Percentiles rank a stretch among this genome's conserved stretches.
Evolutionary conservation across 345 rosid genomes (phyloP).

Genomic region (Citrus inodora): DNA sequence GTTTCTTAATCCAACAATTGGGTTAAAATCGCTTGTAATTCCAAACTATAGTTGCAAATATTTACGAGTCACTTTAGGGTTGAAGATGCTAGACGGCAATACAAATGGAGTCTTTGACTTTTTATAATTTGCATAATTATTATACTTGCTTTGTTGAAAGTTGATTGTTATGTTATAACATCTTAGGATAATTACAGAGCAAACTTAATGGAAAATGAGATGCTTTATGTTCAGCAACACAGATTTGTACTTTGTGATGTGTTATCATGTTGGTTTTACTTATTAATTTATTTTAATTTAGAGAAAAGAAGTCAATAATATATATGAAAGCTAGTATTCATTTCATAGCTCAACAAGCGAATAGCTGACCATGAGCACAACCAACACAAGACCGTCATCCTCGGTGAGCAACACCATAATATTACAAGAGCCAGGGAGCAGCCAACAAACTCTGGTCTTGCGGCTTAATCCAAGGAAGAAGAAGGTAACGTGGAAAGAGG

Average conservation of each 20-base stretch:
- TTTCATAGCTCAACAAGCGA: neutral
- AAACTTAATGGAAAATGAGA: neutral
- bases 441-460: constrained; percentile 53
- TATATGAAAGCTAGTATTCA: neutral
- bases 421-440: constrained; percentile 29
- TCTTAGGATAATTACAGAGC: neutral
- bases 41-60: neutral
- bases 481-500: constrained; percentile 94
- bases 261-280: neutral
- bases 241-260: neutral
- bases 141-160: too few species aligned
- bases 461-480: constrained; percentile 70
- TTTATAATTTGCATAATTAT: neutral
- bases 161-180: neutral
- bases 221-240: neutral
- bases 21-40: neutral
- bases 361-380: constrained; percentile 23
- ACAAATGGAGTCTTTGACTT: neutral
- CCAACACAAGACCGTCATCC: constrained; percentile 28
- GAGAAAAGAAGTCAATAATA: neutral
- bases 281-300: neutral
- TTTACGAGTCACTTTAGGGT: neutral
- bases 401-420: constrained; percentile 50
- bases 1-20: neutral
- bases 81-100: neutral